Base-by-base conservation (phyloP, 2,329 filamentous ascomycete genomes). In the Phoma sp. region DNA sequence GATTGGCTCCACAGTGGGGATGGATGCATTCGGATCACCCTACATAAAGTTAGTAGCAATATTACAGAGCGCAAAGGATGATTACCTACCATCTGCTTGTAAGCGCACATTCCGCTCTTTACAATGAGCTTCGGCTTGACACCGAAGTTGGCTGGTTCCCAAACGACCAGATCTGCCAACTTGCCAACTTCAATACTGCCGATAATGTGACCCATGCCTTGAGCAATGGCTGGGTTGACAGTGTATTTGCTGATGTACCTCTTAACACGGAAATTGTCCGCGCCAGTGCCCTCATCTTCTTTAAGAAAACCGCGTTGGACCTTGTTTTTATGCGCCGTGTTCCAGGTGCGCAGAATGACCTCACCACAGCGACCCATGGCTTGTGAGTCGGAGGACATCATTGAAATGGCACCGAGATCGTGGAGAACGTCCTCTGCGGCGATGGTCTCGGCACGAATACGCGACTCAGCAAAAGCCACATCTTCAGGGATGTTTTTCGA, bases 321-420 rank as follows among this genome's bases (percentile, higher is more conserved):
- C 77, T 96, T 96, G 74, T 98, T 98, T 84, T 97, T 97, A 78
- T 97, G 91, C 0, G 93, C 93, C 2, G 93, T 98, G 76, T 97
- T 93, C 93, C 93, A 98, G 0, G 93, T 97, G 10, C 93, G 86
- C 23, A 96, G 81, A 57, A 98, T 86, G 48, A 98, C 93, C 78
- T 98, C 93, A 60, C 93, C 93, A 71, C 91, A 96, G 45, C 93
- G 89, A 52, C 93, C 93, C 93, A 98, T 98, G 66, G 93, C 93
- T 77, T 98, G 93, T 0, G 89, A 93, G 77, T 98, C 93, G 0
- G 89, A 93, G 56, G 87, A 91, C 91, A 98, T 96, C 93, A 98
- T 98, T 74, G 88, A 92, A 75, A 98, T 97, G 60, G 93, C 93
- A 52, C 93, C 93, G 1, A 96, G 82, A 67, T 98, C 93, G 73